Evolutionary conservation across 495 filamentous ascomycete species (phyloP).

Genomic region (Chaetomidium leptoderma): DNA sequence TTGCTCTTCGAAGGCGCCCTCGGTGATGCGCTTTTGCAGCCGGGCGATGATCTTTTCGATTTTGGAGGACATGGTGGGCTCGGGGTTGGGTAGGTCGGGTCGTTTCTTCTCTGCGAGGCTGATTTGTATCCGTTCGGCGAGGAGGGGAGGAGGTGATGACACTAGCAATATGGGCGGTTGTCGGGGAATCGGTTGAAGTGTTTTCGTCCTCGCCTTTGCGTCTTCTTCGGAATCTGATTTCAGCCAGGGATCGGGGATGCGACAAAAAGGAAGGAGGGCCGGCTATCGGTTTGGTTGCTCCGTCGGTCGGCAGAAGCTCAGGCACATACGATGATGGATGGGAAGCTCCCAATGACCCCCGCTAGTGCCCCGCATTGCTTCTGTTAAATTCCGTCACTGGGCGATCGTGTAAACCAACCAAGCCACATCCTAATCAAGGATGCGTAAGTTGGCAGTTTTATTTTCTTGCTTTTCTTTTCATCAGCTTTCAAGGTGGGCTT

Average conservation of each 20-base stretch:
- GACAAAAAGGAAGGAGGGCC: too few species aligned
- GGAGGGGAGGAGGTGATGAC: too few species aligned
- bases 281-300: too few species aligned
- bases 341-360: background rate
- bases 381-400: background rate
- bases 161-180: too few species aligned
- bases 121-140: background rate
- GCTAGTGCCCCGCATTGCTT: background rate
- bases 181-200: background rate
- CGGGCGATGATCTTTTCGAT: slow-evolving; percentile 50
- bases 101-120: background rate
- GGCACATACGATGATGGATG: too few species aligned
- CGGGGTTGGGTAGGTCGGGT: background rate
- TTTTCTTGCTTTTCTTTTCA: too few species aligned
- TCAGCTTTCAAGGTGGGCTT: too few species aligned
- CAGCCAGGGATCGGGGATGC: too few species aligned
- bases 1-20: slow-evolving; percentile 65
- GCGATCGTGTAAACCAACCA: background rate
- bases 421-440: background rate
- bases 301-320: too few species aligned
- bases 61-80: slow-evolving; percentile 28
- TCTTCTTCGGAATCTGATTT: too few species aligned
- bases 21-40: slow-evolving; percentile 67
- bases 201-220: too few species aligned
- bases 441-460: too few species aligned